These are phyloP conservation scores for Thielaviopsis euricoi DNA, from an alignment of 2,329 filamentous ascomycete species.

Conservation along the genomic window DNA sequence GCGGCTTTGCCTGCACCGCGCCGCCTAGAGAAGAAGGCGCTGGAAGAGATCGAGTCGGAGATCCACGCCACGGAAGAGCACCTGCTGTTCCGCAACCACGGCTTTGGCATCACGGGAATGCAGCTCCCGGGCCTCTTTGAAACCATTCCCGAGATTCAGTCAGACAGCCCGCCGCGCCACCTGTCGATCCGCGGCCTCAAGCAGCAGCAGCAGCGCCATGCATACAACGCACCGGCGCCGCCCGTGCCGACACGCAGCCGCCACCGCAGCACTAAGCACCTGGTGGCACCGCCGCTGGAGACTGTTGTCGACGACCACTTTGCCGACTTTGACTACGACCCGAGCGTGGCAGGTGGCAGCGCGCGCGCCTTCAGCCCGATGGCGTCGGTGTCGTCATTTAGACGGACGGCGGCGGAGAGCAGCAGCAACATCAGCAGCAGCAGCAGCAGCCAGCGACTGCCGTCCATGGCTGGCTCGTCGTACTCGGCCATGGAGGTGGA, in stretches of 20 bases:
- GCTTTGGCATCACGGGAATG: conserved; percentile 20
- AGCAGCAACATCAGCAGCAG: neutral
- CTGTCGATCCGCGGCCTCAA: neutral
- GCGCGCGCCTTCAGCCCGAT: neutral
- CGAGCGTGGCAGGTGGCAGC: neutral
- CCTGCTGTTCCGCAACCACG: conserved; percentile 21
- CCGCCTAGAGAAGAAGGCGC: conserved; percentile 1
- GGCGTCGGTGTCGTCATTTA: neutral
- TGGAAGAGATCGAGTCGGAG: conserved; percentile 7
- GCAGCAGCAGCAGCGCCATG: neutral
- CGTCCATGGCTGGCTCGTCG: neutral
- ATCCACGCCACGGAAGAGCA: conserved; percentile 18
- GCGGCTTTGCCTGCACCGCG: neutral
- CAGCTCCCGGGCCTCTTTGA: conserved; percentile 20
- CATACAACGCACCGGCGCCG: neutral
- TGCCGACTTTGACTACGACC: conserved; percentile 9
- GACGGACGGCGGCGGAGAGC: neutral
- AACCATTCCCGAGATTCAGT: conserved; percentile 12
- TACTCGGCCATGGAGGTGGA: conserved; percentile 4
- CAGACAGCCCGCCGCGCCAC: conserved; percentile 7
- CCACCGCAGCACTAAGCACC: neutral
- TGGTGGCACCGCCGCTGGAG: neutral
- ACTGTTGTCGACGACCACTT: conserved; percentile 3
- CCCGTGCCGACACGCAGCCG: neutral
- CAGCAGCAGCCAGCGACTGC: neutral